Base-by-base conservation (phyloP, 2,329 filamentous ascomycete species). In the Neurospora sp. region DNA sequence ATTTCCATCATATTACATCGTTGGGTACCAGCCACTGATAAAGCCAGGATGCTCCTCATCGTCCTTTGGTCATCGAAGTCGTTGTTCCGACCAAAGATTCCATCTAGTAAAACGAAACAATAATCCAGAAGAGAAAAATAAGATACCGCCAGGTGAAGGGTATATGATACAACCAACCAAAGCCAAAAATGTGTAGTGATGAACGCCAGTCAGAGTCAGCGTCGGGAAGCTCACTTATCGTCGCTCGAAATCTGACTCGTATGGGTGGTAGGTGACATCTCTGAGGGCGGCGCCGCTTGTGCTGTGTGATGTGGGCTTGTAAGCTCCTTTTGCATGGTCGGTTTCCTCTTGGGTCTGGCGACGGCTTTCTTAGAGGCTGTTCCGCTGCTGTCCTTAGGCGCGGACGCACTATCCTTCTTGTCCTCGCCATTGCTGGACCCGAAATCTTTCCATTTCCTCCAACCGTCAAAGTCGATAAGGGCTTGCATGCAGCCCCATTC, bases 401-500 rank as follows among this genome's bases (percentile, higher is more conserved):
- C 6, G 8, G 6, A 8, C 12, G 52, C 52, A 62, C 5, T 28
- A 15, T 62, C 52, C 52, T 36, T 62, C 28, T 62, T 62, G 52
- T 62, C 52, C 15, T 62, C 52, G 28, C 52, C 52, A 62, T 62
- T 62, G 52, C 23, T 36, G 15, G 52, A 62, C 52, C 52, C 52
- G 28, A 92, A 95, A 76, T 96, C 92, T 79, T 97, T 97, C 96
- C 96, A 99, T 80, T 93, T 93, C 69, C 94, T 88, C 96, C 96
- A 99, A 72, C 96, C 96, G 79, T 98, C 95, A 78, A 96, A 98
- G 82, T 99, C 96, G 77, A 99, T 98, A 33, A 99, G 86, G 10
- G 96, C 96, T 83, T 98, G 96, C 96, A 99, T 99, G 83, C 96
- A 98, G 70, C 96, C 96, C 96, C 96, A 99, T 84, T 99, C 96